Evolutionary conservation across 208 protist genomes (phyloP).

Genomic region (Ichthyophonus hoferi): DNA sequence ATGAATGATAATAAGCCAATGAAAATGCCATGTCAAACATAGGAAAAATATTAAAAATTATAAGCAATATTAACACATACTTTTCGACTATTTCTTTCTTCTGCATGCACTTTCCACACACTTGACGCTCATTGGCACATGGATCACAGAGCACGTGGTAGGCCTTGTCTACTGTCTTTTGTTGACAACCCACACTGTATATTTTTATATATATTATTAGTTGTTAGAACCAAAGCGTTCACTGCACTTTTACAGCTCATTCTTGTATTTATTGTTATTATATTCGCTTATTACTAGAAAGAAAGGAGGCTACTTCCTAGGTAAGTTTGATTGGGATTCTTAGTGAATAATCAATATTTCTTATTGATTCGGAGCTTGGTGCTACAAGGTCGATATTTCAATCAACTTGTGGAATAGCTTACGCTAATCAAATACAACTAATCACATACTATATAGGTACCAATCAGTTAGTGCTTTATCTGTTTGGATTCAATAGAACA

Average conservation of each 20-base stretch:
- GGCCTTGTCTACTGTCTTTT: conserved; percentile 57
- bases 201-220: not conserved
- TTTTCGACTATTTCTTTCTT: conserved; percentile 50
- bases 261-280: not conserved
- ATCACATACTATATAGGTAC: no score
- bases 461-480: no score
- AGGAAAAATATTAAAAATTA: not conserved
- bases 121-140: conserved; percentile 45
- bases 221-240: not conserved
- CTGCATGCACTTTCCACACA: conserved; percentile 66
- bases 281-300: no score
- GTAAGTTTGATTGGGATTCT: no score
- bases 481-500: no score
- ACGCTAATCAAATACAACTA: no score
- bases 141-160: conserved; percentile 64
- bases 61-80: conserved; percentile 26
- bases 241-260: not conserved
- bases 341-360: not conserved
- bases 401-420: no score
- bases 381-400: no score
- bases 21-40: not conserved
- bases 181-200: conserved; percentile 47
- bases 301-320: no score
- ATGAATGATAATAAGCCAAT: not conserved
- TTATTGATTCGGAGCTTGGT: not conserved